phyloP scores from a whole-genome alignment of 805 yeast species.

The Candida silvicultrix region DNA sequence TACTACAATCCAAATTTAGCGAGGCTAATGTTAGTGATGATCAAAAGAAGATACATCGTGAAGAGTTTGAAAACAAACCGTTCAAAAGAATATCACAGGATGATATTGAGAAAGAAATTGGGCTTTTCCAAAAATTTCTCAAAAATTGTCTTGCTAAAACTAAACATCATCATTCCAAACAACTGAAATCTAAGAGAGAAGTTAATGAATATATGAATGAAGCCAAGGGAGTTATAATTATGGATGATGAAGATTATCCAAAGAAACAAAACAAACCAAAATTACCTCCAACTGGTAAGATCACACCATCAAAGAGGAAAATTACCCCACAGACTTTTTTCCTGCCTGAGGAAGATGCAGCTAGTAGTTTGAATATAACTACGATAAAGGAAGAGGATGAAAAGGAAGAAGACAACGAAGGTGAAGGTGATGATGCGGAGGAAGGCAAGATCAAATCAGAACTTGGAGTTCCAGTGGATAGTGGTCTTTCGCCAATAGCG shows the following conservation, averaged over 20 bases:
- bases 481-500: not conserved
- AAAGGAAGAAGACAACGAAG: not conserved
- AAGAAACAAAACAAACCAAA: constrained; percentile 69
- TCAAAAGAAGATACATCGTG: constrained; percentile 46
- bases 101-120: constrained; percentile 48
- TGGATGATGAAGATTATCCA: constrained; percentile 85
- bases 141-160: constrained; percentile 35
- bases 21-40: constrained; percentile 44
- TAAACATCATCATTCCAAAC: constrained; percentile 35
- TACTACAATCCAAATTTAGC: constrained; percentile 70
- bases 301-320: constrained; percentile 63
- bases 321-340: constrained; percentile 47
- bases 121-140: constrained; percentile 51
- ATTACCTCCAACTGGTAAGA: constrained; percentile 87
- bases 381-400: not conserved
- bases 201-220: constrained; percentile 22
- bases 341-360: constrained; percentile 29
- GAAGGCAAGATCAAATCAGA: not conserved
- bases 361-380: not conserved
- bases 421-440: no score
- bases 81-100: constrained; percentile 47
- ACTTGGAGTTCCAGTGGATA: not conserved
- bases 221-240: constrained; percentile 39
- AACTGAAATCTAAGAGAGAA: constrained; percentile 19
- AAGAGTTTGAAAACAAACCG: constrained; percentile 54